Percentiles rank a stretch among this genome's conserved stretches.
These are phyloP conservation scores for Dichotomopilus funicola DNA, from an alignment of 2,329 filamentous ascomycete genomes.

Conservation along the genomic window DNA sequence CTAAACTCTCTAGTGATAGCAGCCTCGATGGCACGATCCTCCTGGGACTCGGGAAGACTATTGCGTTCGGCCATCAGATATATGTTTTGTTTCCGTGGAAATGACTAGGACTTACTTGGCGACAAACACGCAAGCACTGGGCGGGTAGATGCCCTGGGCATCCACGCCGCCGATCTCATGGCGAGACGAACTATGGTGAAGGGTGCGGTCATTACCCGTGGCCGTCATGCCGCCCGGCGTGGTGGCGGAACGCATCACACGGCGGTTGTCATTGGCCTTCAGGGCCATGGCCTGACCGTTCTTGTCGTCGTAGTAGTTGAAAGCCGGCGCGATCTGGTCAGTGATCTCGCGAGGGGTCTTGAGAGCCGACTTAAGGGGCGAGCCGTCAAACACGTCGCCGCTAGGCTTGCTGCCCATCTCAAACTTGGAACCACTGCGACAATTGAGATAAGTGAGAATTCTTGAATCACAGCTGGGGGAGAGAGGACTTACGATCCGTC, in stretches of 20 bases:
- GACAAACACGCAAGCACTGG: conserved; percentile 56
- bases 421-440: conserved; percentile 6
- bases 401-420: conserved; percentile 15
- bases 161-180: conserved; percentile 30
- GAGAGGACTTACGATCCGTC: conserved; percentile 1
- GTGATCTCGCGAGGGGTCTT: neutral
- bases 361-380: neutral
- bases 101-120: conserved; percentile 49
- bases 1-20: conserved; percentile 49
- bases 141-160: conserved; percentile 46
- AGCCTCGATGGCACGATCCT: conserved; percentile 45
- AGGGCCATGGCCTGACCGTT: neutral
- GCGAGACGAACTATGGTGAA: conserved; percentile 17
- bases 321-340: neutral
- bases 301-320: neutral
- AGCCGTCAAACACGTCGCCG: conserved; percentile 15
- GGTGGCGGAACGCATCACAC: conserved; percentile 6
- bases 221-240: neutral
- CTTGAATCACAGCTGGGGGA: neutral
- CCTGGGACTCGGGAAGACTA: conserved; percentile 46
- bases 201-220: conserved; percentile 13
- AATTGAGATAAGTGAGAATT: neutral
- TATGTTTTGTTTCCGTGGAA: neutral
- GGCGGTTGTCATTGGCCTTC: neutral
- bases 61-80: neutral